Conservation (phyloP, 495 filamentous ascomycete genomes). For the Penicillium parvum region DNA sequence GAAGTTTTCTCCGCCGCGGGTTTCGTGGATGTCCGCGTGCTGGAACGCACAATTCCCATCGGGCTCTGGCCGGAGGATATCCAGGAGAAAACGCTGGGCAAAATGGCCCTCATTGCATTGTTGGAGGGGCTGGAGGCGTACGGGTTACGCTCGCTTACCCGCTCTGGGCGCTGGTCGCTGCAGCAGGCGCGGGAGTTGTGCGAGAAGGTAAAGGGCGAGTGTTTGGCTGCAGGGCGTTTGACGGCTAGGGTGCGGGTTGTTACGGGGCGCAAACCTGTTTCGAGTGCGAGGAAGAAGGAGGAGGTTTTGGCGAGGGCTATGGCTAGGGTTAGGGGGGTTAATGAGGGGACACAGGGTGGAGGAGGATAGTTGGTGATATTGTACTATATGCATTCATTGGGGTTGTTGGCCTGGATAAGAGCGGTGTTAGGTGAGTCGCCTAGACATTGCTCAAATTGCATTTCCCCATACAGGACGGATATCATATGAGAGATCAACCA, state of each 20-base stretch:
- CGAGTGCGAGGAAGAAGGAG: conserved; percentile 23
- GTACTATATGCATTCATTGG: neutral
- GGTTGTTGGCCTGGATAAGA: neutral
- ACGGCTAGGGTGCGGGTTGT: conserved; percentile 49
- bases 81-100: conserved; percentile 53
- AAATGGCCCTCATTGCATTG: conserved; percentile 60
- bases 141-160: conserved; percentile 57
- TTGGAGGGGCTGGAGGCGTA: conserved; percentile 63
- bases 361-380: neutral
- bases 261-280: conserved; percentile 51
- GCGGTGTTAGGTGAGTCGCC: neutral
- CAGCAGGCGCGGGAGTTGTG: conserved; percentile 53
- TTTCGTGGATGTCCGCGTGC: conserved; percentile 56
- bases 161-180: conserved; percentile 51
- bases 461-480: no score
- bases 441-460: no score
- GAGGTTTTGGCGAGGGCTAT: conserved; percentile 20
- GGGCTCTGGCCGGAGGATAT: conserved; percentile 52
- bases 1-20: conserved; percentile 50
- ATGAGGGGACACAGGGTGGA: neutral
- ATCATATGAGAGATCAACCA: no score
- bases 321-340: conserved; percentile 7
- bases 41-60: conserved; percentile 56
- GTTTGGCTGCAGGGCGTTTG: conserved; percentile 42
- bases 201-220: conserved; percentile 48